Percentiles rank a stretch among this genome's conserved stretches.
These are phyloP conservation scores for Poa annua DNA, from an alignment of 176 grass and related monocot genomes.

Conservation along the genomic window DNA sequence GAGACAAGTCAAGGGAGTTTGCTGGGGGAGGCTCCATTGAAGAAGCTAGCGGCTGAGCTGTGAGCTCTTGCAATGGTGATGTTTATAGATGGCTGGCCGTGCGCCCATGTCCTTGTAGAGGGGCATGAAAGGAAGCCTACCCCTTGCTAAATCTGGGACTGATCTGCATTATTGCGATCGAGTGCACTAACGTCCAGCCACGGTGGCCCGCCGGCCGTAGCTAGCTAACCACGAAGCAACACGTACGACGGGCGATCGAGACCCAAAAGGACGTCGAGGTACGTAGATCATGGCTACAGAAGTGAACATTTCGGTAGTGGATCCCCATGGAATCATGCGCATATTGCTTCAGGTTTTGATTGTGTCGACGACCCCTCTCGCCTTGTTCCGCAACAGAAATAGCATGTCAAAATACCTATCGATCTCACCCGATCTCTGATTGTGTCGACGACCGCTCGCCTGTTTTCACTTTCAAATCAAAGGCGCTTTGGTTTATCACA, in stretches of 20 bases:
- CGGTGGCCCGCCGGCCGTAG: background rate
- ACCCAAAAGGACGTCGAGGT: background rate
- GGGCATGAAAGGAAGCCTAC: background rate
- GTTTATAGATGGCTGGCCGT: background rate
- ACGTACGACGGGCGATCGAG: background rate
- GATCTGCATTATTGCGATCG: background rate
- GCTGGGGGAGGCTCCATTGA: background rate
- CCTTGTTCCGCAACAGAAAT: background rate
- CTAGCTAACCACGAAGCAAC: background rate
- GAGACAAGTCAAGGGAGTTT: background rate
- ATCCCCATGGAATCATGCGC: background rate
- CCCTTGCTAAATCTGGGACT: background rate
- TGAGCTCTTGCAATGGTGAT: background rate
- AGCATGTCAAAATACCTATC: background rate
- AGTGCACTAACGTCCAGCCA: background rate
- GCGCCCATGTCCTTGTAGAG: background rate
- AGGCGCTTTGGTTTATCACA: too few species aligned
- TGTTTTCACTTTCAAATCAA: too few species aligned
- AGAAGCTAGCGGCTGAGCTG: background rate
- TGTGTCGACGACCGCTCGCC: too few species aligned
- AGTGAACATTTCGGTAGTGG: background rate
- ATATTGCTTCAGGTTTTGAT: background rate
- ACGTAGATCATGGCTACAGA: conserved; percentile 15
- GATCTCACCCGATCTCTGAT: too few species aligned
- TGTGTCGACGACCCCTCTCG: background rate